A percentile compares a stretch with the other conserved stretches of the same genome.
These are phyloP conservation scores for Solanum sejunctum DNA, from an alignment of 257 asterid species.

Conservation along the genomic window DNA sequence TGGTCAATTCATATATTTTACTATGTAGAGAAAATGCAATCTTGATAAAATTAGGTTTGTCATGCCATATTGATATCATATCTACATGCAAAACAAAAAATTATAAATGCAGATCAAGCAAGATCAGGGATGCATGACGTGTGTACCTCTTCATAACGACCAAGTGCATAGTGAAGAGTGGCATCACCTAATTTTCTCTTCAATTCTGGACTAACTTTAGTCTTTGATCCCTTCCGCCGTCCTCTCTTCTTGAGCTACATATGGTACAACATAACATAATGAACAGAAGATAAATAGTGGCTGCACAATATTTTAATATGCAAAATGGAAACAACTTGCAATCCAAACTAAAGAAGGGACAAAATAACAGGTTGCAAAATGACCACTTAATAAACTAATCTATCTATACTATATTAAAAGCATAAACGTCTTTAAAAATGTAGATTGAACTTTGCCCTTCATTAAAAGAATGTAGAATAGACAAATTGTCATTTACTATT, in stretches of 20 bases:
- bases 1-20: not conserved
- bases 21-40: not conserved
- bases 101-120: not conserved
- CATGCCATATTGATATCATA: not conserved
- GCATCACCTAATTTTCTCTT: constrained; percentile 75
- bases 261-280: constrained; percentile 1
- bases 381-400: not conserved
- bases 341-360: not conserved
- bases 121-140: not conserved
- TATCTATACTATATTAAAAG: too few species aligned
- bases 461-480: too few species aligned
- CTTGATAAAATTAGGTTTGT: not conserved
- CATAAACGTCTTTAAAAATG: too few species aligned
- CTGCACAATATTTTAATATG: not conserved
- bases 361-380: not conserved
- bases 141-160: constrained; percentile 63
- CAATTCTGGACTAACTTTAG: constrained; percentile 46
- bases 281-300: not conserved
- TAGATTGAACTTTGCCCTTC: too few species aligned
- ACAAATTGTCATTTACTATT: too few species aligned
- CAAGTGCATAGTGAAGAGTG: constrained; percentile 56
- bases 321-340: not conserved
- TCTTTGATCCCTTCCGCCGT: constrained; percentile 53
- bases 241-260: constrained; percentile 45
- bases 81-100: not conserved